Base-by-base conservation (phyloP, 2,329 filamentous ascomycete genomes). In the Hypoxylon sp. region DNA sequence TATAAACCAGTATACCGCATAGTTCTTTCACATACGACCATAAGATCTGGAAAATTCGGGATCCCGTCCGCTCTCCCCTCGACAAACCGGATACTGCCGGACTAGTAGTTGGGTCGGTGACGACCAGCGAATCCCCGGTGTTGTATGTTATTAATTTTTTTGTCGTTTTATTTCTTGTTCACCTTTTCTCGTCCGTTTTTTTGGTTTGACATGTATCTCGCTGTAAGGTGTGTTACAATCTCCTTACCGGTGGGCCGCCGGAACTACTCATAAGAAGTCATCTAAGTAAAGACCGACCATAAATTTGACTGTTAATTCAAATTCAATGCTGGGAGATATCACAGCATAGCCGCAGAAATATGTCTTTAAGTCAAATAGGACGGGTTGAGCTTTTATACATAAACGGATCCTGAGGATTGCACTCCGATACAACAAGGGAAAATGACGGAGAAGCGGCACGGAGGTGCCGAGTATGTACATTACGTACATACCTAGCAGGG, bases 51-150 rank as follows among this genome's bases (percentile, higher is more conserved):
- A 60, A 43, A 51, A 51, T n/a, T 50, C 56, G 46, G 56, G 57
- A 52, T 60, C 57, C 57, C 48, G 57, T 52, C 57, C 57, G 48
- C 57, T 52, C 48, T 52, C 38, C 38, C 57, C 45, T 19, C 9
- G 58, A 61, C 13, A 53, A 61, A 11, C 49, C 30, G 5, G n/a
- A 25, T 60, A 51, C 17, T 51, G 48, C 38, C 9, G 38, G 38
- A 43, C 25, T 53, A 49, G 41, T 30, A 55, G 41, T 32, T 49
- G 30, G 34, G 17, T 32, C 28, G 30, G 49, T 36, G 30, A 36
- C 30, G 19, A 34, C 30, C 34, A 52, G 49, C 32, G 19, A 52
- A 23, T 34, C 49, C 34, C 30, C 19, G 10, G 34, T 52, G 30
- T 36, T 36, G 30, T 36, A 52, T 23, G 17, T 23, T 36, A 5